A percentile compares a stretch with the other conserved stretches of the same genome.
phyloP scores from a whole-genome alignment of 1,139 yeast species.

The Lizanozyma gosingica region DNA sequence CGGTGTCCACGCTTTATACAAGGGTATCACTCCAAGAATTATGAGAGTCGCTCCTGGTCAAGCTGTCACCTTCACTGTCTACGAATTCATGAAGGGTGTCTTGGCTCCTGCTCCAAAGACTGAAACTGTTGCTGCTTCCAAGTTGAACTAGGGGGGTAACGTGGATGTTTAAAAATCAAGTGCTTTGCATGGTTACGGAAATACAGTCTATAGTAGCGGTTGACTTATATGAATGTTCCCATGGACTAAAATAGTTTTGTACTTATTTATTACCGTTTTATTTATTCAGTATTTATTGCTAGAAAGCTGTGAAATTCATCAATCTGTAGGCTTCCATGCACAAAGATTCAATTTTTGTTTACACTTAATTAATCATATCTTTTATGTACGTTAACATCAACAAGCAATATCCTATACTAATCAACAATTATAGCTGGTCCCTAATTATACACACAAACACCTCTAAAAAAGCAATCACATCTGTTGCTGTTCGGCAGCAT shows the following conservation, averaged over 20 bases:
- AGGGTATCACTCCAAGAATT: conserved; percentile 97
- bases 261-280: not conserved
- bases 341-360: no score
- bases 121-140: not conserved
- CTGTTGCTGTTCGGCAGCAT: conserved; percentile 5
- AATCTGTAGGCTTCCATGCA: no score
- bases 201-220: no score
- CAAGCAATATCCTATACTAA: not conserved
- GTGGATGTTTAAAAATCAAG: no score
- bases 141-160: not conserved
- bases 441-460: not conserved
- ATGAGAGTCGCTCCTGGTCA: conserved; percentile 99
- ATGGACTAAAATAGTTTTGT: no score
- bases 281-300: not conserved
- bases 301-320: no score
- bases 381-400: no score
- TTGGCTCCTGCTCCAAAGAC: conserved; percentile 24
- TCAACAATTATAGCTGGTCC: not conserved
- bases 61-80: conserved; percentile 95
- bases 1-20: conserved; percentile 80
- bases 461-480: conserved; percentile 1
- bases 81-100: conserved; percentile 73
- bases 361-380: no score
- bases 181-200: no score
- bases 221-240: no score